phyloP scores from a whole-genome alignment of 768 basidiomycete species.

The Phanerochaete sordida region DNA sequence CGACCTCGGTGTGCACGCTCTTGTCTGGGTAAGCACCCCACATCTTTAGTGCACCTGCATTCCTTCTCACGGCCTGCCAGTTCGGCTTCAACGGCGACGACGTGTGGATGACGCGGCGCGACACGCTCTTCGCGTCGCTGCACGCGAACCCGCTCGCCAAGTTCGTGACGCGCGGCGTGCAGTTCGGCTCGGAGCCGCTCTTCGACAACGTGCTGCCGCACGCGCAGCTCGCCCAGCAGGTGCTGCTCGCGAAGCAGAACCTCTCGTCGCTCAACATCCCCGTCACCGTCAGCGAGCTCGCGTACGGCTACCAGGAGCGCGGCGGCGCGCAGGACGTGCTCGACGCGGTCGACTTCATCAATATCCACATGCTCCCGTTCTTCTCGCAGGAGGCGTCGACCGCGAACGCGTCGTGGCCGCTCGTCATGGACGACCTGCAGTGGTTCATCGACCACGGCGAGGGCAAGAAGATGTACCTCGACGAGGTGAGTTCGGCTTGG shows the following conservation, averaged over 20 bases:
- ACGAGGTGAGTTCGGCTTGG: slow-evolving; percentile 43
- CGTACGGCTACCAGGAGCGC: slow-evolving; percentile 41
- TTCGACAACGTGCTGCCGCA: slow-evolving; percentile 54
- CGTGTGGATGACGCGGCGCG: slow-evolving; percentile 52
- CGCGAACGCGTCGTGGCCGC: slow-evolving; percentile 58
- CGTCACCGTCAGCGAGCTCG: slow-evolving; percentile 51
- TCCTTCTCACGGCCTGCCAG: slow-evolving; percentile 16
- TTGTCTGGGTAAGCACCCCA: slow-evolving; percentile 56
- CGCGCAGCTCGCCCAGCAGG: slow-evolving; percentile 46
- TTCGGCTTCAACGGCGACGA: slow-evolving; percentile 37
- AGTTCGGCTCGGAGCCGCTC: slow-evolving; percentile 72
- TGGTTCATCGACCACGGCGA: slow-evolving; percentile 65
- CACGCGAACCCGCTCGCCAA: slow-evolving; percentile 60
- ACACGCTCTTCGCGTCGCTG: slow-evolving; percentile 47
- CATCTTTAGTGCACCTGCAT: not conserved
- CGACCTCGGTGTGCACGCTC: slow-evolving; percentile 62
- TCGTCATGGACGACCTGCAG: slow-evolving; percentile 53
- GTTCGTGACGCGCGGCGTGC: slow-evolving; percentile 61
- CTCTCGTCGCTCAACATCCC: slow-evolving; percentile 55
- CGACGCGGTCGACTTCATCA: slow-evolving; percentile 57
- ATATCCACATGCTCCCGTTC: slow-evolving; percentile 71
- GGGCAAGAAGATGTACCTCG: slow-evolving; percentile 74
- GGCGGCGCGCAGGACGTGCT: slow-evolving; percentile 54
- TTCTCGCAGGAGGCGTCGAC: slow-evolving; percentile 55
- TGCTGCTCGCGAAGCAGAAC: slow-evolving; percentile 43